These are phyloP conservation scores for Mesembryanthemum crystallinum DNA, from an alignment of 148 eudicot genomes.

Conservation along the genomic window DNA sequence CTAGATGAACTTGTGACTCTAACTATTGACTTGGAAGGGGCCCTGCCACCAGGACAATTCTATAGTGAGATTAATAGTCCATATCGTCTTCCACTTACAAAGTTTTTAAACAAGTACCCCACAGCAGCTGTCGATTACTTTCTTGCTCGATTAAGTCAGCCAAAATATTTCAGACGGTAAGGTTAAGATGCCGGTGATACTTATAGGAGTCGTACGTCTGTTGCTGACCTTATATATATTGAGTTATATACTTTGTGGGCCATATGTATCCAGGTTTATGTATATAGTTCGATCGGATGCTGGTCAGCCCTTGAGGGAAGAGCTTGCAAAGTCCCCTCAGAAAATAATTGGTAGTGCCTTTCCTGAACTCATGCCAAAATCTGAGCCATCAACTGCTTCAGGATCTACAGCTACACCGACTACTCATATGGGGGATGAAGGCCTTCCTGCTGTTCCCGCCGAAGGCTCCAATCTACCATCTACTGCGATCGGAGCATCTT, in stretches of 20 bases:
- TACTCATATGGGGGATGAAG: conserved; percentile 50
- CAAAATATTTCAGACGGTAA: conserved; percentile 87
- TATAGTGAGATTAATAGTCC: conserved; percentile 98
- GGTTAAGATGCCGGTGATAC: conserved; percentile 10
- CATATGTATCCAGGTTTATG: conserved; percentile 61
- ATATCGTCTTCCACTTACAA: conserved; percentile 90
- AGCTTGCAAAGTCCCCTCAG: conserved; percentile 91
- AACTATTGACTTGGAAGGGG: conserved; percentile 92
- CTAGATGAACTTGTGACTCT: conserved; percentile 95
- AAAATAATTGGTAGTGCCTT: conserved; percentile 79
- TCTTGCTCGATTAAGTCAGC: conserved; percentile 84
- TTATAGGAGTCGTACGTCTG: conserved; percentile 5
- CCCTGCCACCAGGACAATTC: conserved; percentile 85
- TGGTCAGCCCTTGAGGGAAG: conserved; percentile 94
- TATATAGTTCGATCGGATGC: conserved; percentile 92
- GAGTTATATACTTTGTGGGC: neutral
- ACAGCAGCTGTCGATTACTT: conserved; percentile 86
- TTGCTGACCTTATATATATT: neutral
- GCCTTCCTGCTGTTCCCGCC: conserved; percentile 43
- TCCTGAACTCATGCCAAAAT: conserved; percentile 59
- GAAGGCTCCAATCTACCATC: conserved; percentile 53
- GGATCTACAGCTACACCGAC: conserved; percentile 48
- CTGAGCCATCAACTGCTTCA: conserved; percentile 52
- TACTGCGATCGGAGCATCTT: conserved; percentile 35
- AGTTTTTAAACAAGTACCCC: conserved; percentile 83